A percentile compares a stretch with the other conserved stretches of the same genome.
Evolutionary conservation across 306 rosid species (phyloP).

Genomic region (Lathyrus oleraceus): DNA sequence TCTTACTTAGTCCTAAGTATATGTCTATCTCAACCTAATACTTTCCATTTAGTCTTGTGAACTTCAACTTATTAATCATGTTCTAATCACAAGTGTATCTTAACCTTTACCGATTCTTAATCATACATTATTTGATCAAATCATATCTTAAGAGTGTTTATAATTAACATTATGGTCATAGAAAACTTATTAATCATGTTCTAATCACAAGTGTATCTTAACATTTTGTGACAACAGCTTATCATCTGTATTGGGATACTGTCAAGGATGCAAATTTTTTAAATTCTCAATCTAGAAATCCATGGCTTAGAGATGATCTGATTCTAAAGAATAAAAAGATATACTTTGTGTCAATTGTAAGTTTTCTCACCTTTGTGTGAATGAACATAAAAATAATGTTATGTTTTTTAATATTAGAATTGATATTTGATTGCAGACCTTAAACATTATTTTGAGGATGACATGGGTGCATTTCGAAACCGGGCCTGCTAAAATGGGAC

Average conservation of each 20-base stretch:
- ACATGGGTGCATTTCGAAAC: slow-evolving; percentile 68
- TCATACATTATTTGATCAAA: too few relatives aligned
- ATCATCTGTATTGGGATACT: slow-evolving; percentile 94
- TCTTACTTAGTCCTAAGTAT: too few relatives aligned
- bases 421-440: slow-evolving; percentile 54
- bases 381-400: not conserved
- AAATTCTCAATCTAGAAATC: slow-evolving; percentile 61
- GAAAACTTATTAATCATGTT: too few relatives aligned
- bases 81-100: too few relatives aligned
- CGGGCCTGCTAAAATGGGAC: slow-evolving; percentile 39
- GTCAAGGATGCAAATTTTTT: slow-evolving; percentile 85
- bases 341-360: slow-evolving; percentile 77
- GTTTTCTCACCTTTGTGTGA: slow-evolving; percentile 18
- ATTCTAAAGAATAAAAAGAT: slow-evolving; percentile 66
- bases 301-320: slow-evolving; percentile 80
- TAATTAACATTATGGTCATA: too few relatives aligned
- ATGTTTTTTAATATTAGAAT: not conserved
- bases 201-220: too few relatives aligned
- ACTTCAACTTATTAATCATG: too few relatives aligned
- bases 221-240: slow-evolving; percentile 56
- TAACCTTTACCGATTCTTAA: too few relatives aligned
- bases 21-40: too few relatives aligned
- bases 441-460: slow-evolving; percentile 73
- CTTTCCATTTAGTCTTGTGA: too few relatives aligned
- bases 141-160: too few relatives aligned